Evolutionary conservation across 495 filamentous ascomycete species (phyloP).

Genomic region (Rhypophila decipiens): DNA sequence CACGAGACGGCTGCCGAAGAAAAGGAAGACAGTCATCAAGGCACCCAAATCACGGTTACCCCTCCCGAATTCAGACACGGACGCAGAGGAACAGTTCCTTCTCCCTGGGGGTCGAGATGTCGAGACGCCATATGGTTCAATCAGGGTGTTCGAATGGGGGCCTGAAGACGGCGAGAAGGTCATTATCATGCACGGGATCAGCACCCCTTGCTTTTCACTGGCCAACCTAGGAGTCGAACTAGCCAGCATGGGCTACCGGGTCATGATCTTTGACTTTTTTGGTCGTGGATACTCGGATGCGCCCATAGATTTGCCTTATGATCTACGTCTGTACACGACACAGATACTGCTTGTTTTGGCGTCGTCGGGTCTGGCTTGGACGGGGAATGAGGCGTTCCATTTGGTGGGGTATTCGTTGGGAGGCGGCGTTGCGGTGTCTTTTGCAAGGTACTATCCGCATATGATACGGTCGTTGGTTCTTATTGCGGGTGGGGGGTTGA

Average conservation of each 20-base stretch:
- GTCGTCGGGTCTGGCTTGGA: conserved; percentile 53
- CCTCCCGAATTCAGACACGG: too few relatives aligned
- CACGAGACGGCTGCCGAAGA: neutral
- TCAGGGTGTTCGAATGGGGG: conserved; percentile 78
- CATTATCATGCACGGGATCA: conserved; percentile 72
- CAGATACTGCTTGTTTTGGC: conserved; percentile 67
- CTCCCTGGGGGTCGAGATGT: conserved; percentile 73
- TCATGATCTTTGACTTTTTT: conserved; percentile 76
- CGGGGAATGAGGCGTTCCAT: conserved; percentile 48
- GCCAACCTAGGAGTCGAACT: conserved; percentile 59
- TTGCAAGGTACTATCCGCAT: conserved; percentile 62
- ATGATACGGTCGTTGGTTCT: conserved; percentile 67
- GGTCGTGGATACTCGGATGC: conserved; percentile 74
- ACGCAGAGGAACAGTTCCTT: conserved; percentile 52
- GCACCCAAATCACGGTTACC: conserved; percentile 23
- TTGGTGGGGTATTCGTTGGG: conserved; percentile 81
- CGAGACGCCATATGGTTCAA: conserved; percentile 62
- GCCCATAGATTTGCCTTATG: conserved; percentile 59
- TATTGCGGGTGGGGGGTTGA: conserved; percentile 62
- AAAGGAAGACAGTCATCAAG: conserved; percentile 8
- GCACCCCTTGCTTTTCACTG: conserved; percentile 65
- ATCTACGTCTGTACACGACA: conserved; percentile 61
- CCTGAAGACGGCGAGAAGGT: conserved; percentile 66
- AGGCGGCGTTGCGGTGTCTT: conserved; percentile 66
- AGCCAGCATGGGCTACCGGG: conserved; percentile 61